Base-by-base conservation (phyloP, 2,329 filamentous ascomycete genomes). In the Cadophora luteo-olivacea region DNA sequence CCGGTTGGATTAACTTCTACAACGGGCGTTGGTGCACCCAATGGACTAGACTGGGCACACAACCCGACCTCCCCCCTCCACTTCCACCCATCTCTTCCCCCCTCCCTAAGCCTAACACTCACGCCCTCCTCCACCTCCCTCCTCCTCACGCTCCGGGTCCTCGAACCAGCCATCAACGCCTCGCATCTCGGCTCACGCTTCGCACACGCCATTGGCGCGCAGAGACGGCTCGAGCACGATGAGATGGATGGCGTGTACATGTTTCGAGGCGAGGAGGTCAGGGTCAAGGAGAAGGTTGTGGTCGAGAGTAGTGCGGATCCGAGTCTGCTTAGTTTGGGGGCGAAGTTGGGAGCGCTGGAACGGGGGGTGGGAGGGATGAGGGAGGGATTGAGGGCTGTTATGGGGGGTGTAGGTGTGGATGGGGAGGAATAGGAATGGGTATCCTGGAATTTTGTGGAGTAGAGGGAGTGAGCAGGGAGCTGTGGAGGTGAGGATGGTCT, bases 241-340 rank as follows among this genome's bases (percentile, higher is more conserved):
- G 95, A 98, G 80, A 89, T 90, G 71, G 91, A 95, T 69, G 86
- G 89, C 48, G 82, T 92, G 0, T 97, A 97, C 79, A 83, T 82
- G 4, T 97, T 68, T 67, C 66, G 69, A 16, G 86, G 87, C 4
- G 85, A 89, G 66, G 89, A 96, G 70, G 94, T 97, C 2, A 91
- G 89, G 72, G 95, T 98, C 57, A 89, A 91, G 73, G 95, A 97
- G 79, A 97, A 97, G 82, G 87, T 97, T 4, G 86, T 92, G 51
- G 91, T 97, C 1, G 94, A 97, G 69, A 74, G 74, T 75, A 74
- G 75, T 75, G 92, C 94, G 66, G 94, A 98, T 79, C 95, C 95
- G 0, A 94, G 89, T 74, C 78, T 97, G 72, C 89, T 97, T 78
- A 91, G 92, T 45, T 84, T 96, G 41, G 91, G 92, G 78, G 91